These are phyloP conservation scores for Lasiodiplodia sp. DNA, from an alignment of 2,329 filamentous ascomycete species.

Conservation along the genomic window DNA sequence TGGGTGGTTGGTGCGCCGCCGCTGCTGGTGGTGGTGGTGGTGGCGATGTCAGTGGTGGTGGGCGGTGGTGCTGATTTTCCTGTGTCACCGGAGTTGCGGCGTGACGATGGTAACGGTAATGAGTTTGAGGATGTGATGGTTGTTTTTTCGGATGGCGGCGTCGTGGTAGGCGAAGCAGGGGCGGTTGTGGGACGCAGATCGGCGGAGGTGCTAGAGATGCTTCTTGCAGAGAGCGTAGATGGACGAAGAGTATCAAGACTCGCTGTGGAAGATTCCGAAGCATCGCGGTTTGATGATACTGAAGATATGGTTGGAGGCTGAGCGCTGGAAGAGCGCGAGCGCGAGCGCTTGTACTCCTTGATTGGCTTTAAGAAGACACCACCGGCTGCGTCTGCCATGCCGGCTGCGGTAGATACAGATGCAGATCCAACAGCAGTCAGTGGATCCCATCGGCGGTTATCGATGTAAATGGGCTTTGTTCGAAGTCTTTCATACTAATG, in stretches of 20 bases:
- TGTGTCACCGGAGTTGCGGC: not conserved
- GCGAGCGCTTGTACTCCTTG: conserved; percentile 12
- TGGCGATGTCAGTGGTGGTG: not conserved
- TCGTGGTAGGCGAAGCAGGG: not conserved
- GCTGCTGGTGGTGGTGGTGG: not conserved
- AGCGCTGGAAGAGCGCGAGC: not conserved
- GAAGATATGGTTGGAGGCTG: not conserved
- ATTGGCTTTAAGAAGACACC: conserved; percentile 54
- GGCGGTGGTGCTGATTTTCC: not conserved
- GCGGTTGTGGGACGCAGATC: not conserved
- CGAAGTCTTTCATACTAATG: conserved; percentile 32
- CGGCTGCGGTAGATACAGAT: conserved; percentile 61
- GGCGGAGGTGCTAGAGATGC: not conserved
- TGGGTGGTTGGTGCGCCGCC: not conserved
- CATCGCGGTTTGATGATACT: not conserved
- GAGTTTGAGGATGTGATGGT: not conserved
- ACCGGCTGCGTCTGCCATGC: conserved; percentile 65
- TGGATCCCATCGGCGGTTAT: conserved; percentile 62
- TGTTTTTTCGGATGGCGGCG: not conserved
- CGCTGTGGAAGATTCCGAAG: not conserved
- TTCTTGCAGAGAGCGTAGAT: not conserved
- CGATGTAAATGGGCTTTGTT: conserved; percentile 41
- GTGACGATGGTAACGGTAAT: not conserved
- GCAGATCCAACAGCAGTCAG: conserved; percentile 69
- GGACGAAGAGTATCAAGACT: not conserved